Evolutionary conservation across 768 basidiomycete genomes (phyloP), one percentile per base, ranked within the genome.

Genomic region (Neoboletus subvelutipes): DNA sequence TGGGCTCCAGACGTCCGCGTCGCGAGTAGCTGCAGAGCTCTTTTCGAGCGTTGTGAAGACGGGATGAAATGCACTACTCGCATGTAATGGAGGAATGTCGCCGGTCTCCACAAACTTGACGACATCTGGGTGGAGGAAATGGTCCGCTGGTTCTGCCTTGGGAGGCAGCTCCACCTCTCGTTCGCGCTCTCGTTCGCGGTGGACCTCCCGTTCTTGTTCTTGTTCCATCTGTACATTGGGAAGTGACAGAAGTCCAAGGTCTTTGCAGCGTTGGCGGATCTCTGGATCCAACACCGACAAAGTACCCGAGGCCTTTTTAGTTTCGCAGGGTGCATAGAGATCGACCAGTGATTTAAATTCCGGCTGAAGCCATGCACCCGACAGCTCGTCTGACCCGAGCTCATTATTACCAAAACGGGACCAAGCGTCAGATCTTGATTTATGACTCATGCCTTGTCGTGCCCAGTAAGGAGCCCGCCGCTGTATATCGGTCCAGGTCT

Each of bases 151-250:
- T 12, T 33, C 1, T 12, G 68, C 66, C 17, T 51, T 56, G 4
- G 71, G 64, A 12, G 77, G 73, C 15, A 75, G 64, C 57, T 78
- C 65, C 4, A 72, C 57, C 48, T 79, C 65, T 3, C 63, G 63
- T 58, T 80, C 78, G 26, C 61, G 60, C 58, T 80, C 78, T 5
- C 72, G 65, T 56, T 80, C 79, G 37, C 75, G 75, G 1, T 57
- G 61, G 2, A 80, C 69, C 54, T 80, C 78, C 45, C 78, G 64
- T 61, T 80, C 80, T 50, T 77, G 77, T 47, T 79, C 77, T 54
- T 81, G 78, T 22, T 73, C 72, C 56, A 77, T 51, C 15, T 50
- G 58, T 20, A 47, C 55, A 29, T 63, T 53, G 1, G 55, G 61
- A 13, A 51, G 31, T 1, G 55, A 51, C 5, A 45, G 9, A 22